These are phyloP conservation scores for Pelargonium citronellum DNA, from an alignment of 441 rosid genomes.

Conservation along the genomic window DNA sequence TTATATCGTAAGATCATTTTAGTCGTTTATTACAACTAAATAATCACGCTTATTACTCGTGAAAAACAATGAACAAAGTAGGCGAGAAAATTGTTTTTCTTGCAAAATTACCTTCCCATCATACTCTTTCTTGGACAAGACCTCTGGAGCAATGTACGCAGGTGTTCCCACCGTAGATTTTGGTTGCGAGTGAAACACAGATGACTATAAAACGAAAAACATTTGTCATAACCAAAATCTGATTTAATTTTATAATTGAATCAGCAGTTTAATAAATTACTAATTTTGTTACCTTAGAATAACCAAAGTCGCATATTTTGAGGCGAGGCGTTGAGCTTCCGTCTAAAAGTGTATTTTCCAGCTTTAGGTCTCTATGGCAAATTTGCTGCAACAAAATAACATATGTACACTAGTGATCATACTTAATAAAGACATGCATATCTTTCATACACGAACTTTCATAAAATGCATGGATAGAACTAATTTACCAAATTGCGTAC, in stretches of 20 bases:
- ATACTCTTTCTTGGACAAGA: slow-evolving; percentile 83
- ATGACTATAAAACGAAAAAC: slow-evolving; percentile 48
- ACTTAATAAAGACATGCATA: slow-evolving; percentile 15
- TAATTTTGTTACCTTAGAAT: slow-evolving; percentile 58
- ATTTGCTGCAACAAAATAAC: slow-evolving; percentile 51
- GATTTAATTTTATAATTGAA: too few species aligned
- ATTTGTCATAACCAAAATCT: neutral
- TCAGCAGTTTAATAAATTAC: neutral
- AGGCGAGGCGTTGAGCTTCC: slow-evolving; percentile 94
- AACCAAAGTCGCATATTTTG: slow-evolving; percentile 97
- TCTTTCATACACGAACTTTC: slow-evolving; percentile 10
- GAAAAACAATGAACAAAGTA: too few species aligned
- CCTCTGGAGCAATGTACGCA: slow-evolving; percentile 98
- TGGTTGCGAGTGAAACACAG: slow-evolving; percentile 94
- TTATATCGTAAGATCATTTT: too few species aligned
- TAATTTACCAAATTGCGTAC: too few species aligned
- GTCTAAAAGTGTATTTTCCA: slow-evolving; percentile 88
- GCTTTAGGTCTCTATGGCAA: slow-evolving; percentile 87
- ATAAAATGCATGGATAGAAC: too few species aligned
- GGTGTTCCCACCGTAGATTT: slow-evolving; percentile 99
- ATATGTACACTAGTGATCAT: neutral
- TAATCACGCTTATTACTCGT: too few species aligned
- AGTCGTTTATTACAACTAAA: too few species aligned
- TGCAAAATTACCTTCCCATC: slow-evolving; percentile 76
- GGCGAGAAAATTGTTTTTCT: too few species aligned